Base-by-base conservation (phyloP, 106 monocot genomes). In the Triglochin maritima region DNA sequence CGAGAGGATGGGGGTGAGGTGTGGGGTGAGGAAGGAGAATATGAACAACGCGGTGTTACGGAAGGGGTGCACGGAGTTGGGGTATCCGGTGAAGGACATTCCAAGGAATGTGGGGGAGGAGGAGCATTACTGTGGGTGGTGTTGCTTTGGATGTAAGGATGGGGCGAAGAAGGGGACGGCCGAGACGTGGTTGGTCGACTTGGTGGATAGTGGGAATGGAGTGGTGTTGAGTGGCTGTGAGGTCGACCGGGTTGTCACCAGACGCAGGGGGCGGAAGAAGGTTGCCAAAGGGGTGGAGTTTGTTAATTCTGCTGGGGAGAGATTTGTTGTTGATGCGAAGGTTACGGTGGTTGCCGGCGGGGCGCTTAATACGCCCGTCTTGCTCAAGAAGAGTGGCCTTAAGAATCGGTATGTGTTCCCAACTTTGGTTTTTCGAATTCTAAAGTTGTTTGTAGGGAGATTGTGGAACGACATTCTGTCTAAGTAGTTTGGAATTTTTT, bases 71-170 rank as follows among this genome's bases (percentile, higher is more conserved):
- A 1, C n/a, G 2, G 75, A 79, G 67, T 71, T 92, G n/a, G 87
- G 87, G 7, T 83, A 83, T 44, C 71, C 67, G 0, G 87, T 88
- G 9, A 9, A 55, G 4, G 62, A 69, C 72, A 70, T 87, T 7
- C 77, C 85, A 48, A 51, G 80, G 14, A 92, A 92, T 44, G 29
- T 29, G 29, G 59, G 85, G 2, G 71, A 79, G 48, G 47, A 45
- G 10, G 79, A 83, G 64, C 92, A 92, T 64, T 17, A 79, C 79
- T 92, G 92, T 63, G 92, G 92, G 8, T 81, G 92, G 85, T 87
- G 87, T 59, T 72, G 79, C 63, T 83, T 88, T 29, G 92, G 92
- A 0, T 92, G 91, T 70, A 81, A 48, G 54, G 75, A 81, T 42
- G 85, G 87, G 4, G 17, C 47, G 42, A 92, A 92, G 77, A 70